Base-by-base conservation (phyloP, 805 yeast species). In the Spathaspora sp. region DNA sequence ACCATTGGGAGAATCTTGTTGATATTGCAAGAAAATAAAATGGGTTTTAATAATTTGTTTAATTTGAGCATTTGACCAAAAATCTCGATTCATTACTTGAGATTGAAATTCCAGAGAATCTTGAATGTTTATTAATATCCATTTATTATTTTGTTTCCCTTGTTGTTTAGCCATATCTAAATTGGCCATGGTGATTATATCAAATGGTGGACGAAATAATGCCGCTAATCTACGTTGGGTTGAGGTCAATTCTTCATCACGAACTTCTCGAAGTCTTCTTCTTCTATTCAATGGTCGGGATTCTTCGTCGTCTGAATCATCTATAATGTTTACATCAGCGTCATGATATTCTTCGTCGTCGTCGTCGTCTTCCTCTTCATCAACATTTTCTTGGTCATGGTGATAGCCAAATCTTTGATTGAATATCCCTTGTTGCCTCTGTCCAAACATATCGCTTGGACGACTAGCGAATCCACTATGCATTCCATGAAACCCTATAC, bases 201-300 rank as follows among this genome's bases (percentile, higher is more conserved):
- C 97, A 72, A 89, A 93, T 0, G 99, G 99, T 0, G 99, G 98
- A 55, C 93, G 77, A 68, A 93, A 94, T 28, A 94, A 73, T 55
- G 79, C 79, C 4, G 97, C 97, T 46, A 94, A 72, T 48, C 96
- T 75, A 56, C 83, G 76, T 67, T 81, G 90, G 47, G 77, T 82
- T 17, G 78, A 66, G 0, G 77, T 72, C 48, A 82, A 67, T 47
- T 74, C 76, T 18, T 49, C 49, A 42, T 62, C 53, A 51, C 68
- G 60, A 9, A 47, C 50, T 49, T 62, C 68, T 55, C 69, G 59
- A 32, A 55, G 48, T 14, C 56, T 52, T 47, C 67, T 55, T 52
- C 73, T 59, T 47, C 76, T 58, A 20, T 70, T 62, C 26, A 58
- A 48, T 16, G 64, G 63, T n/a, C 60, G 26, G 6, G 26, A 23